Evolutionary conservation across 176 grass and related monocot species (phyloP), one percentile per base, ranked within the genome.

Genomic region (Lolium multiflorum): DNA sequence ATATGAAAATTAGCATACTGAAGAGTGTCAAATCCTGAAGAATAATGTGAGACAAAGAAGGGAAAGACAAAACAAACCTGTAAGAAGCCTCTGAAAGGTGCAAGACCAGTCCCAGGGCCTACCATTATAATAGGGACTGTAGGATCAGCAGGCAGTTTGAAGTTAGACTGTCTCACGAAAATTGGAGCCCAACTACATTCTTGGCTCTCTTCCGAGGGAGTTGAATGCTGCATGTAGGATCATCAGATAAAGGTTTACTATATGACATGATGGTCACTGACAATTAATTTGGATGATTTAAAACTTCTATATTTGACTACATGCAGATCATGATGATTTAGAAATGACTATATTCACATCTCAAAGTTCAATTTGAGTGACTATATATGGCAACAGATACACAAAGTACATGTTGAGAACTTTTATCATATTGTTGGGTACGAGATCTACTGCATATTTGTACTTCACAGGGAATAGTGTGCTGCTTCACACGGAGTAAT

Each of bases 31-130:
- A 76, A 69, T 37, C 55, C 71, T 70, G 41, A 84, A 71, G 17
- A 56, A 89, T 28, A 15, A 54, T 70, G 15, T 43, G 9, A 2
- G 72, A 76, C 3, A 49, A 68, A 57, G 12, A 82, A 21, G 17
- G 6, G 11, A 41, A 63, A 17, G 44, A 62, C 24, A 76, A 91
- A 68, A 22, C 50, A 44, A 77, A 98, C 96, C 93, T 98, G 96
- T 56, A 98, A 89, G 88, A 98, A 98, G 37, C 93, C 96, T 83
- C 93, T 95, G 90, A 98, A 98, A 92, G 96, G 96, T 74, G 96
- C 93, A 39, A 98, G 86, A 51, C 96, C 96, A 90, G 96, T 98
- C 26, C 96, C 93, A 83, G 96, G 96, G 55, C 96, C 96, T 78
- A 98, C 92, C 96, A 98, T 98, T 80, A 98, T 77, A 72, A 98